Evolutionary conservation across 306 rosid species (phyloP).

Genomic region (Dalbergia oliveri): DNA sequence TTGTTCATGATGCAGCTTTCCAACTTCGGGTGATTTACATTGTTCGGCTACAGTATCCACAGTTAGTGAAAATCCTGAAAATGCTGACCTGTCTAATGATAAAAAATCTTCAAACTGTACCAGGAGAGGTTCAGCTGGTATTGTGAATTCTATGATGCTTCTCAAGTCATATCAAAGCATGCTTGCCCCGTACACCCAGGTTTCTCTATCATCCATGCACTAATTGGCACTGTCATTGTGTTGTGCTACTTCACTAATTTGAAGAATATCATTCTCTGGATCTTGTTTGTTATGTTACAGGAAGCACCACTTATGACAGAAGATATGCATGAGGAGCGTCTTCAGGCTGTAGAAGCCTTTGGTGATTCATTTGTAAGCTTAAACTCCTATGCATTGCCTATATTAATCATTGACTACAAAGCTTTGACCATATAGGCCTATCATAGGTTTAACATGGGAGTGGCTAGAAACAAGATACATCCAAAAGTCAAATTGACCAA

Average conservation of each 20-base stretch:
- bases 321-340: constrained; percentile 91
- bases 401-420: constrained; percentile 7
- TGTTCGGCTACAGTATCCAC: constrained; percentile 46
- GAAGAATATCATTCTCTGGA: constrained; percentile 18
- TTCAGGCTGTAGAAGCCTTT: constrained; percentile 75
- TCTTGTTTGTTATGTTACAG: constrained; percentile 50
- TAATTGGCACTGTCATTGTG: constrained; percentile 10
- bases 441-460: background rate
- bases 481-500: background rate
- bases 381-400: constrained; percentile 10
- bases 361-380: constrained; percentile 76
- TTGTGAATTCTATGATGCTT: constrained; percentile 65
- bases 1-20: constrained; percentile 56
- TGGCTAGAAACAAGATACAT: constrained; percentile 26
- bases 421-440: background rate
- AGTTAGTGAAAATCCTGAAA: constrained; percentile 52
- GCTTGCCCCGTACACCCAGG: constrained; percentile 86
- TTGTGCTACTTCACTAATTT: constrained; percentile 21
- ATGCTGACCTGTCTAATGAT: constrained; percentile 44
- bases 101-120: constrained; percentile 50
- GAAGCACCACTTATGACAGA: constrained; percentile 84
- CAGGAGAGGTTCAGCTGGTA: constrained; percentile 76
- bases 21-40: constrained; percentile 51
- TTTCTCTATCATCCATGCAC: constrained; percentile 41
- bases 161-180: constrained; percentile 68